phyloP scores from a whole-genome alignment of 2,329 filamentous ascomycete genomes.

The Pseudogymnoascus sp. region DNA sequence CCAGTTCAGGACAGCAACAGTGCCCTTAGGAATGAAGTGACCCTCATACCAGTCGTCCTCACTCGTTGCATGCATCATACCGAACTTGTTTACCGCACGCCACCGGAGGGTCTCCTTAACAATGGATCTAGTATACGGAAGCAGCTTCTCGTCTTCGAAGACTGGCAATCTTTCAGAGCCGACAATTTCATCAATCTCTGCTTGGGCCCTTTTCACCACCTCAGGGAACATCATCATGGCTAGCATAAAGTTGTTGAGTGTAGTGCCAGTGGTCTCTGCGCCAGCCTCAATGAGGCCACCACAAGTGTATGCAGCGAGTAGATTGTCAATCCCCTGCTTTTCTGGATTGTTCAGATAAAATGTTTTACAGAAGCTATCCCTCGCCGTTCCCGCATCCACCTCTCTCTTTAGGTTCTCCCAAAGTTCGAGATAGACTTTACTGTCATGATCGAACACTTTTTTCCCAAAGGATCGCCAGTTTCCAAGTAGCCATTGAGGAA shows the following conservation, averaged over 20 bases:
- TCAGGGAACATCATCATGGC: neutral
- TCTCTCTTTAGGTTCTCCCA: constrained; percentile 33
- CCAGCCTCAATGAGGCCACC: constrained; percentile 37
- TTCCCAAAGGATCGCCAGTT: constrained; percentile 2
- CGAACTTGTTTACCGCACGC: constrained; percentile 39
- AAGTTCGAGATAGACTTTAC: constrained; percentile 25
- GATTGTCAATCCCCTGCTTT: constrained; percentile 32
- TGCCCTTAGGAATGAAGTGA: constrained; percentile 48
- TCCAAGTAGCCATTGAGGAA: constrained; percentile 20
- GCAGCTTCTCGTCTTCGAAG: constrained; percentile 36
- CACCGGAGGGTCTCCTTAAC: constrained; percentile 41
- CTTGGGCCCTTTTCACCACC: constrained; percentile 40
- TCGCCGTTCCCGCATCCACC: constrained; percentile 27
- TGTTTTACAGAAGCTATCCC: constrained; percentile 37
- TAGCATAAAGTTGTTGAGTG: constrained; percentile 13
- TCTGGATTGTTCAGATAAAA: constrained; percentile 30
- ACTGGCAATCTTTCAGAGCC: constrained; percentile 39
- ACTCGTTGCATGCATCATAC: constrained; percentile 46
- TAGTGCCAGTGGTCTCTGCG: constrained; percentile 28
- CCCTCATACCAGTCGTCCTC: constrained; percentile 49
- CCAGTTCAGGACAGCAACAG: constrained; percentile 18
- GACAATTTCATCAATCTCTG: constrained; percentile 42
- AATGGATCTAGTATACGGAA: constrained; percentile 40
- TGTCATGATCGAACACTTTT: neutral
- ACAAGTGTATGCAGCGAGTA: constrained; percentile 33